Base-by-base conservation (phyloP, 805 yeast genomes). In the Ogataea haglerorum region DNA sequence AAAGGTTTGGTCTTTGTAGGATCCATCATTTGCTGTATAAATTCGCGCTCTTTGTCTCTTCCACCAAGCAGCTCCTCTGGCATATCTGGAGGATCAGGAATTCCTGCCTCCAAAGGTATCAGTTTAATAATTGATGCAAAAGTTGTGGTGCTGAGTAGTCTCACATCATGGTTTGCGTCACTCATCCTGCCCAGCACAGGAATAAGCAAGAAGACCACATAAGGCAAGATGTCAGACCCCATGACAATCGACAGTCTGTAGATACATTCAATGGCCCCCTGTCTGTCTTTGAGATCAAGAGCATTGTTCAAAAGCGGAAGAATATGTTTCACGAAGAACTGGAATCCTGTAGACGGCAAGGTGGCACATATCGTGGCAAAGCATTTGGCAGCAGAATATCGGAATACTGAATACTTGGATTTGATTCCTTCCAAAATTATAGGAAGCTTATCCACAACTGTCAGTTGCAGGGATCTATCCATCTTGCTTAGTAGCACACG, bases 121-220 rank as follows among this genome's bases (percentile, higher is more conserved):
- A 93, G 68, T 61, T 91, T 93, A 52, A 93, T 91, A 43, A 93
- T 87, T 0, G 95, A 82, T 0, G 99, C 99, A 73, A 93, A 93
- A 0, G 99, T 87, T 0, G 96, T 88, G 0, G 99, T 91, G 0
- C 99, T 95, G 40, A 95, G 65, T 13, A 84, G 73, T 54, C 99
- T 77, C n/a, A 90, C 82, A 57, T 87, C 96, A 38, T 73, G 74
- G 57, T 91, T 87, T 2, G 95, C 72, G 62, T 93, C 99, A 71
- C 96, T 90, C 99, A 93, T 93, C 57, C 99, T 76, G 32, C 99
- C 99, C 52, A 93, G 69, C 4, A 93, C 88, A 9, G 99, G 99
- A 19, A 95, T 98, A 60, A 93, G 88, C 53, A 93, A 74, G 61
- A 93, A 93, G 26, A 93, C 95, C 34, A 93, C 90, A 61, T 91